These are phyloP conservation scores for Fusarium sp. DNA, from an alignment of 2,329 filamentous ascomycete genomes.

Conservation along the genomic window DNA sequence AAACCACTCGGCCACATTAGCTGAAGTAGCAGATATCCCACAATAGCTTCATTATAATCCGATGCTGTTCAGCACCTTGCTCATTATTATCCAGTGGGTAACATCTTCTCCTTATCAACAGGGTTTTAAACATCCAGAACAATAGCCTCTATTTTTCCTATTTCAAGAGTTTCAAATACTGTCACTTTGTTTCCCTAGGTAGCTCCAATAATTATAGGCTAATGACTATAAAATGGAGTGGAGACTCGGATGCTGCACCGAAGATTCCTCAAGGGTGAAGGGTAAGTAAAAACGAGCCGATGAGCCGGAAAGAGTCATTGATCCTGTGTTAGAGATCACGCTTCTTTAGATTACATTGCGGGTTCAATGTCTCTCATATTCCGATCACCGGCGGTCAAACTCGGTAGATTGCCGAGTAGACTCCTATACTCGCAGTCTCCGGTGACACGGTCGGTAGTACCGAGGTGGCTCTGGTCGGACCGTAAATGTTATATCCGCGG, in stretches of 20 bases:
- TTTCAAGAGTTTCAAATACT: no score
- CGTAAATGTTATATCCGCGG: conserved; percentile 1
- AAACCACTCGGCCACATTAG: conserved; percentile 27
- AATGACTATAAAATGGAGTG: conserved; percentile 1
- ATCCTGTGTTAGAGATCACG: neutral
- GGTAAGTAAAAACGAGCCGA: neutral
- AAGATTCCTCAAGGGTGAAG: neutral
- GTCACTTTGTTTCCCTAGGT: no score
- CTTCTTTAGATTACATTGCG: neutral
- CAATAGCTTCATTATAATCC: no score
- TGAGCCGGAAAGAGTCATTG: neutral
- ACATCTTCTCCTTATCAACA: no score
- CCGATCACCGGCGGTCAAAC: conserved; percentile 16
- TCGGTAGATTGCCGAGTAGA: conserved; percentile 19
- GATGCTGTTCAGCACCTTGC: no score
- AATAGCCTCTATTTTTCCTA: no score
- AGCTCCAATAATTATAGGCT: neutral
- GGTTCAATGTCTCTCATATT: neutral
- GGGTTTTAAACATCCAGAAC: no score
- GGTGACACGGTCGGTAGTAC: conserved; percentile 1
- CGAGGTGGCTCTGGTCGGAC: conserved; percentile 24
- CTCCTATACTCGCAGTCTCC: neutral
- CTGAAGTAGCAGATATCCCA: no score
- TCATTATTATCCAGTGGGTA: no score
- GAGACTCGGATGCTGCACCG: neutral